Conservation (phyloP, 768 basidiomycete genomes). For the Coprinopsis marcescibilis region DNA sequence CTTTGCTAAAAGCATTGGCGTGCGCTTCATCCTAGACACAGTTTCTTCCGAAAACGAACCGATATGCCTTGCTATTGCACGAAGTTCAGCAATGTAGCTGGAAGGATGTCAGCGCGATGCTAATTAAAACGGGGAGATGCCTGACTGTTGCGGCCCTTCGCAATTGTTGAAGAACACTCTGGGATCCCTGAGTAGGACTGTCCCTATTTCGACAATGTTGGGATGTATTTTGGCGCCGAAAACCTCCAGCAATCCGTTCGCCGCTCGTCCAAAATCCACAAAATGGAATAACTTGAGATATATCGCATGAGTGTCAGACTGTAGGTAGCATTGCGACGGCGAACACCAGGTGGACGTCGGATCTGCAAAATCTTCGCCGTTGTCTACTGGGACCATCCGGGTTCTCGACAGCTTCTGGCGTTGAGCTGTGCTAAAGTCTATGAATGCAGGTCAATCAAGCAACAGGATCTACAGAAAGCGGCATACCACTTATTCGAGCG, state of each 20-base stretch:
- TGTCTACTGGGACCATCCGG: conserved; percentile 61
- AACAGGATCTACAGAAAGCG: background rate
- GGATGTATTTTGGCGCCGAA: conserved; percentile 89
- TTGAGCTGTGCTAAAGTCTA: conserved; percentile 57
- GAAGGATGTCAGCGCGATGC: background rate
- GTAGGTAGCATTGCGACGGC: conserved; percentile 69
- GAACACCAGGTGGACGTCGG: conserved; percentile 39
- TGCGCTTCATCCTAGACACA: conserved; percentile 56
- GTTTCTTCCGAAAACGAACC: conserved; percentile 49
- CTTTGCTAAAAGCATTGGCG: conserved; percentile 69
- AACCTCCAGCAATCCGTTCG: conserved; percentile 78
- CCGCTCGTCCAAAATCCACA: conserved; percentile 79
- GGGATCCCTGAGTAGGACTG: conserved; percentile 64
- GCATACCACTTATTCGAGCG: conserved; percentile 37
- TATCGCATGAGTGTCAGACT: conserved; percentile 47
- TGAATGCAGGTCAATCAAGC: conserved; percentile 1
- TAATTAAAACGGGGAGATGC: background rate
- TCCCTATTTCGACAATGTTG: conserved; percentile 74
- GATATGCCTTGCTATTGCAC: conserved; percentile 79
- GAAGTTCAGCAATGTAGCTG: conserved; percentile 78
- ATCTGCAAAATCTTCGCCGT: conserved; percentile 22
- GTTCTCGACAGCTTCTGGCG: conserved; percentile 51
- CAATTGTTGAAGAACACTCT: conserved; percentile 65
- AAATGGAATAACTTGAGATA: conserved; percentile 83
- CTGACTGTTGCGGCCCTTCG: conserved; percentile 64